Evolutionary conservation across 768 basidiomycete genomes (phyloP).

Genomic region (Tubosaeta brunneosetosa): DNA sequence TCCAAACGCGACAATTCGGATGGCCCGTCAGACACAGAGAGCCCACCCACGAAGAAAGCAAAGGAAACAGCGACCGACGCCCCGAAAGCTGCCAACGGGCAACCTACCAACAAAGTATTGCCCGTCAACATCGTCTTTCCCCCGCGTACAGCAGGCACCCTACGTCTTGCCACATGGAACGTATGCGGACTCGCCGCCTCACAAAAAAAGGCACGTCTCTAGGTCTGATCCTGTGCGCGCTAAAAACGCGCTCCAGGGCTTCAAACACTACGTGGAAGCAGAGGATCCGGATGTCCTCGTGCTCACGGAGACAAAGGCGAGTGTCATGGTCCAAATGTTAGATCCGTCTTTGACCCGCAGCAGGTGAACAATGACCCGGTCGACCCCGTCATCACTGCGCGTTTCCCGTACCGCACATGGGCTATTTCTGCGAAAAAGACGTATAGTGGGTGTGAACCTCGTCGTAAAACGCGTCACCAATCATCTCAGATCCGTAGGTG

Average conservation of each 20-base stretch:
- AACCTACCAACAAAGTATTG: slow-evolving; percentile 71
- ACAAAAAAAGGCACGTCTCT: slow-evolving; percentile 62
- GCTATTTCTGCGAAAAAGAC: slow-evolving; percentile 73
- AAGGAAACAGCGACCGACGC: slow-evolving; percentile 20
- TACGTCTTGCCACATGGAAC: slow-evolving; percentile 72
- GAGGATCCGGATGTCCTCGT: slow-evolving; percentile 84
- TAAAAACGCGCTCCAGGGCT: slow-evolving; percentile 48
- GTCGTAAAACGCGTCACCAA: background rate
- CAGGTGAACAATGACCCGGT: slow-evolving; percentile 70
- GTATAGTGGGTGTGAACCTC: slow-evolving; percentile 49
- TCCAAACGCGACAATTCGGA: slow-evolving; percentile 33
- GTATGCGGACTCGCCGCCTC: slow-evolving; percentile 72
- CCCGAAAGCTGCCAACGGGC: slow-evolving; percentile 37
- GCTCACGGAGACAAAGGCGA: slow-evolving; percentile 81
- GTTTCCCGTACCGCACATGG: slow-evolving; percentile 74
- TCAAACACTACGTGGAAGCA: slow-evolving; percentile 76
- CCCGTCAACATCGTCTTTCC: slow-evolving; percentile 61
- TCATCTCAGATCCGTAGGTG: slow-evolving; percentile 45
- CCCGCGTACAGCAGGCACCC: slow-evolving; percentile 40
- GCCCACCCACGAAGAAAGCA: slow-evolving; percentile 23
- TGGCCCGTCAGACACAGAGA: slow-evolving; percentile 30
- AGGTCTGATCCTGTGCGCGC: background rate
- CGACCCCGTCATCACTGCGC: slow-evolving; percentile 50
- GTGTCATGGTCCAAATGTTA: background rate
- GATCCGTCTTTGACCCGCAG: slow-evolving; percentile 1